Conservation (phyloP, 805 yeast genomes). For the Ogataea angusta region DNA sequence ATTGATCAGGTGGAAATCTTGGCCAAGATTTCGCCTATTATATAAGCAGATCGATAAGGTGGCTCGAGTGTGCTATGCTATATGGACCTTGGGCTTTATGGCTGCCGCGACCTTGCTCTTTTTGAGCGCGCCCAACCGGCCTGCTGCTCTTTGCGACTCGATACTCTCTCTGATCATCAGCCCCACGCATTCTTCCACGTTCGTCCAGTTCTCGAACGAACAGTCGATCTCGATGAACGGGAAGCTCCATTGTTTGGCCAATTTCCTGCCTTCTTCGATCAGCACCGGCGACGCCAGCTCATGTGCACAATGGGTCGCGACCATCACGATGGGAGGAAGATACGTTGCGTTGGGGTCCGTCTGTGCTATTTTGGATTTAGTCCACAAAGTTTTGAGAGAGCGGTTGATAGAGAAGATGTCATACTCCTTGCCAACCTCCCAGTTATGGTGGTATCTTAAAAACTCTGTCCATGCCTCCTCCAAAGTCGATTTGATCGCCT, state of each 20-base stretch:
- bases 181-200: conserved; percentile 56
- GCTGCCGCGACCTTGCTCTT: background rate
- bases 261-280: conserved; percentile 51
- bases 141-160: conserved; percentile 33
- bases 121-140: conserved; percentile 4
- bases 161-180: conserved; percentile 57
- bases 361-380: conserved; percentile 19
- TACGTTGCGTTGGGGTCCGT: conserved; percentile 10
- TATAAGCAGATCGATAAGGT: background rate
- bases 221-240: conserved; percentile 65
- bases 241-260: conserved; percentile 61
- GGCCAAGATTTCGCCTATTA: background rate
- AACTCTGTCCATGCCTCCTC: conserved; percentile 75
- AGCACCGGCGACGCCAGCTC: conserved; percentile 58
- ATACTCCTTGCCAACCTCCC: conserved; percentile 65
- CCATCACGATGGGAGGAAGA: conserved; percentile 62
- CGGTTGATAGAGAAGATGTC: conserved; percentile 61
- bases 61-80: background rate
- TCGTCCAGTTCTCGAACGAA: conserved; percentile 37
- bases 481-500: conserved; percentile 52
- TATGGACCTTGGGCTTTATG: background rate
- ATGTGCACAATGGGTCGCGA: conserved; percentile 61
- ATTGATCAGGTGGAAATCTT: background rate
- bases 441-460: conserved; percentile 47
- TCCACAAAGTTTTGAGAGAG: conserved; percentile 59